Evolutionary conservation across 345 rosid genomes (phyloP), one percentile per base, ranked within the genome.

Genomic region (Eucalyptus curtisii): DNA sequence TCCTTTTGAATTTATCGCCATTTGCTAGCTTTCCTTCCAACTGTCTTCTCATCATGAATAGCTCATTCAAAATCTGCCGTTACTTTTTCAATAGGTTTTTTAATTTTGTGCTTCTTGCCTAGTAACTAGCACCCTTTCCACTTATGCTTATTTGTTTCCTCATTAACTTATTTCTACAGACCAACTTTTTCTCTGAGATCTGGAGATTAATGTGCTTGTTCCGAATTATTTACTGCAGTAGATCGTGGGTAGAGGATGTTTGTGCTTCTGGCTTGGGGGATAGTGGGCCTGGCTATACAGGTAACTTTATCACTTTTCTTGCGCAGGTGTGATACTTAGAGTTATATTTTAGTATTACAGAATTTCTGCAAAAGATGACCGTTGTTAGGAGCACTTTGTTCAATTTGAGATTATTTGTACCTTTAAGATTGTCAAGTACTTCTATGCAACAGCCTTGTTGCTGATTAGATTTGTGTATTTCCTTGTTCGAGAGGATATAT

Each of bases 241-340:
- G 87, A 76, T 94, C 95, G 49, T 93, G 97, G 98, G 87, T 94
- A 90, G 95, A 93, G 89, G 96, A 92, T 91, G 91, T 92, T 84
- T 89, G 96, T 89, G 91, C 91, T 53, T 91, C 97, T n/a, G 93
- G 95, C 87, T 91, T 93, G 44, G 92, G 91, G 52, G 89, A 80
- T 82, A 91, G 87, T 86, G 88, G 90, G 84, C 88, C 91, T 45
- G 92, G 94, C 89, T 98, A 97, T 90, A 92, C 98, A 22, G 99
- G 99, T 97, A 89, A 95, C 94, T 61, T 87, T 55, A 42, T 81
- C 25, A 66, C 33, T 86, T 48, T 20, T 68, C 79, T 87, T 53
- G 85, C n/a, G n/a, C 19, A 16, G 13, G 27, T 25, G 13, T 76
- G 47, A 76, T n/a, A 30, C 33, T 61, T 30, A n/a, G 71, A 64